Evolutionary conservation across 805 yeast genomes (phyloP).

Genomic region (Wickerhamomyces alni): DNA sequence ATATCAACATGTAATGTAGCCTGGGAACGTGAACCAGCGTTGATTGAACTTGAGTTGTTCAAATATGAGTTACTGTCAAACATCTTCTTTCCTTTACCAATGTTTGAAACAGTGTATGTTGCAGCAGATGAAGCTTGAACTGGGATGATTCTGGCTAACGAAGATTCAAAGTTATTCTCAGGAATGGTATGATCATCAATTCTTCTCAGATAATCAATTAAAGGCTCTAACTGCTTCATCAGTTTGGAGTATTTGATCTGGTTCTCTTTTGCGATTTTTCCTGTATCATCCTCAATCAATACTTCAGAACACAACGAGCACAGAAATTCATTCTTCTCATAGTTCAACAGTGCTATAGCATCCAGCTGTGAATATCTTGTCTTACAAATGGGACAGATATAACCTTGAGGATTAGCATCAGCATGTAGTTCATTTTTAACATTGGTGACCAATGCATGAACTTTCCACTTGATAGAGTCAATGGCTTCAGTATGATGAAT

Average conservation of each 20-base stretch:
- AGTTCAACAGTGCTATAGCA: constrained; percentile 75
- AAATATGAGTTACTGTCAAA: constrained; percentile 32
- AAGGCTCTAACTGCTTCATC: constrained; percentile 87
- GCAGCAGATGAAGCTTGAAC: constrained; percentile 68
- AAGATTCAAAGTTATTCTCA: constrained; percentile 84
- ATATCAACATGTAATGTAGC: constrained; percentile 89
- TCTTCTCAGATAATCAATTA: constrained; percentile 74
- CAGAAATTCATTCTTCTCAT: constrained; percentile 71
- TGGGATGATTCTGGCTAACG: constrained; percentile 78
- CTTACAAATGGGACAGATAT: constrained; percentile 80
- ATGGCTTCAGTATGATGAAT: constrained; percentile 90
- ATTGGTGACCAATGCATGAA: constrained; percentile 74
- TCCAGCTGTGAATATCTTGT: constrained; percentile 80
- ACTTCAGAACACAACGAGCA: constrained; percentile 80
- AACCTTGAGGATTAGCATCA: constrained; percentile 90
- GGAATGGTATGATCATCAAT: constrained; percentile 76
- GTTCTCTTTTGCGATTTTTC: constrained; percentile 71
- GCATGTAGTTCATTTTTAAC: constrained; percentile 80
- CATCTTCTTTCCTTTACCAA: constrained; percentile 35
- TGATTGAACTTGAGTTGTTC: constrained; percentile 36
- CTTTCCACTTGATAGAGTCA: constrained; percentile 94
- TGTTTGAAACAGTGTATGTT: constrained; percentile 57
- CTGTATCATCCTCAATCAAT: constrained; percentile 82
- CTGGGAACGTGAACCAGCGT: constrained; percentile 59
- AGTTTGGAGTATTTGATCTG: constrained; percentile 77